Evolutionary conservation across 2,329 filamentous ascomycete genomes (phyloP), one percentile per base, ranked within the genome.

Genomic region (Falciphora oryzae): DNA sequence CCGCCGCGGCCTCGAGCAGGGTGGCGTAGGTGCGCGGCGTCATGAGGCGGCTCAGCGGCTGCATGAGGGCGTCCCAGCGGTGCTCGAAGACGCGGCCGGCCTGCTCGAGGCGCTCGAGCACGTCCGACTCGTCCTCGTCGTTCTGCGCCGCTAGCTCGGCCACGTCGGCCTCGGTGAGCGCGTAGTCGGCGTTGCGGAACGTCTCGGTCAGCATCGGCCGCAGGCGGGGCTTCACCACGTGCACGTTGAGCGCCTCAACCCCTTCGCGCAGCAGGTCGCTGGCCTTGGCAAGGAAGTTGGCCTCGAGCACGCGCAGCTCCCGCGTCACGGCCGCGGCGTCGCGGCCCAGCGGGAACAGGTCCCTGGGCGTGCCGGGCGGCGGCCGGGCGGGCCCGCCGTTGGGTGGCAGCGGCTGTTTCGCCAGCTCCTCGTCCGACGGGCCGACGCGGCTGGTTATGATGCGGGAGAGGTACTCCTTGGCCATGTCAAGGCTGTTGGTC

Each of bases 401-500:
- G 5, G 32, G 50, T 16, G 22, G 16, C 22, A 44, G 60, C 22
- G 25, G 61, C 4, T 22, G 25, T 67, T 68, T 3, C 70, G 68
- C 44, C 44, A 53, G 44, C 59, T 77, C 71, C 1, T 78, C 77
- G 7, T 77, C 73, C 0, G 79, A 71, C 22, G 76, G 75, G 44
- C 79, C 78, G 31, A 93, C 80, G 61, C 89, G 87, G 44, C 87
- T 83, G 38, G 84, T 83, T 59, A 98, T 89, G 69, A 99, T 97
- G 64, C 94, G 90, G 22, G 87, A 85, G 62, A 97, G 85, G 76
- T 99, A 99, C 73, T 97, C 92, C 67, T 92, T 92, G 13, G 93
- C 89, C 66, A 97, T 86, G 74, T 99, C 94, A 31, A 99, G 86
- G 74, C 94, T 97, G 82, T 99, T 99, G 76, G 97, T 92, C 60